Evolutionary conservation across 1,284 basidiomycete genomes (phyloP), one percentile per base, ranked within the genome.

Genomic region (Porodaedalea pini): DNA sequence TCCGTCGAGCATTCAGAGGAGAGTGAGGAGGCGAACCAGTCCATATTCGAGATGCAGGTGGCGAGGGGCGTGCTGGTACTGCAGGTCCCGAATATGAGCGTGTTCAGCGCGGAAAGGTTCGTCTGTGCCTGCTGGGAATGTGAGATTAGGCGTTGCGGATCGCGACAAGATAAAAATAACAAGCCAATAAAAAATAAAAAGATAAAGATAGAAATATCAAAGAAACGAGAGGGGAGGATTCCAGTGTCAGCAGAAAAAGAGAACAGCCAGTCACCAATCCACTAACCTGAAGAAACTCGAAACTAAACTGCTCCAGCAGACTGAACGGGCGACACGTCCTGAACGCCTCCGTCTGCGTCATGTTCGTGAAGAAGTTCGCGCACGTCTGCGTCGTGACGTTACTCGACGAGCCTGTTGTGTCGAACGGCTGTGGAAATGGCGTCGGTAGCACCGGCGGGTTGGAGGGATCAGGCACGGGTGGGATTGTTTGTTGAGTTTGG

Each of bases 381-480:
- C 91, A 94, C 39, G 74, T 69, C 21, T 70, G 61, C 31, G 80
- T 81, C 7, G 86, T 82, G 64, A 90, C 87, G 65, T 87, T 85
- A 19, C 64, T 63, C 37, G 76, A 66, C 10, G 79, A 75, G 48
- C 91, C 68, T 19, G 78, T 76, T 2, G 79, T 75, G 65, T 91
- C 90, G 63, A 87, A 84, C 0, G 90, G 79, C 61, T 87, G 87
- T 1, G 89, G 90, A 64, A 90, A 89, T 0, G 90, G 89, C 8
- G 79, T 83, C 11, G 81, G 90, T 56, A 84, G 77, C 29, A 61
- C 63, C 1, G 79, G 82, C 7, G 73, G 72, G 69, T 62, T 13
- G 61, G 55, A 49, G 0, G 47, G 6, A 8, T 51, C 55, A 3
- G 76, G 73, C 53, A 77, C 64, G 19, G 78, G 71, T 1, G 82